phyloP scores from a whole-genome alignment of 2,329 filamentous ascomycete species.

The Botrytis tulipae region DNA sequence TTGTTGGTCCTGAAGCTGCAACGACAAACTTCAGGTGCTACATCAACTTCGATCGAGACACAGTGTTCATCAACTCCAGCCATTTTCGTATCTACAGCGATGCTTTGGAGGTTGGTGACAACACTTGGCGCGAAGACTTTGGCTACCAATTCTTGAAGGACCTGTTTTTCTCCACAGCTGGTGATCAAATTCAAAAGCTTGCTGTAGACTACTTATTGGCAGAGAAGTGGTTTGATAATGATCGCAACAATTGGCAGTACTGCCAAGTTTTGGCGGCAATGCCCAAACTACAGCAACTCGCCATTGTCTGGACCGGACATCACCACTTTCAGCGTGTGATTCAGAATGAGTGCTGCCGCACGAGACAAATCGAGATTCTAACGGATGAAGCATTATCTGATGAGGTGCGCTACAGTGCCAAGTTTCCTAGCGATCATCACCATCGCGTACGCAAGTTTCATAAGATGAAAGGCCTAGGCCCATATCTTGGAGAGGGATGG shows the following conservation, averaged over 20 bases:
- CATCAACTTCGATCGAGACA: neutral
- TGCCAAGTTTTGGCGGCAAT: conserved; percentile 7
- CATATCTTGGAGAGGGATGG: neutral
- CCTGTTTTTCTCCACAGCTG: neutral
- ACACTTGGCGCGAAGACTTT: neutral
- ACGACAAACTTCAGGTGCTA: neutral
- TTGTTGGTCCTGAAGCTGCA: neutral
- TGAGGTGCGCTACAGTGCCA: neutral
- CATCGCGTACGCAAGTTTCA: neutral
- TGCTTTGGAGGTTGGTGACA: neutral
- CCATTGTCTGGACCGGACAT: neutral
- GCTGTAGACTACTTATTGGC: neutral
- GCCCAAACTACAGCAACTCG: neutral
- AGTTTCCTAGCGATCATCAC: neutral
- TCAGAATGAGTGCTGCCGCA: neutral
- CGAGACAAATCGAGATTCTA: neutral
- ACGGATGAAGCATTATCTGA: neutral
- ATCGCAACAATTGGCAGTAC: neutral
- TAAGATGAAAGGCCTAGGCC: neutral
- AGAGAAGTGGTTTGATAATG: neutral
- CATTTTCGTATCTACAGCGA: neutral
- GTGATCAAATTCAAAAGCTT: neutral
- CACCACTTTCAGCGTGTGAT: neutral
- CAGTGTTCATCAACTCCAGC: neutral
- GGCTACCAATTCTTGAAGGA: conserved; percentile 8